Base-by-base conservation (phyloP, 306 rosid genomes). In the Lotus japonicus region DNA sequence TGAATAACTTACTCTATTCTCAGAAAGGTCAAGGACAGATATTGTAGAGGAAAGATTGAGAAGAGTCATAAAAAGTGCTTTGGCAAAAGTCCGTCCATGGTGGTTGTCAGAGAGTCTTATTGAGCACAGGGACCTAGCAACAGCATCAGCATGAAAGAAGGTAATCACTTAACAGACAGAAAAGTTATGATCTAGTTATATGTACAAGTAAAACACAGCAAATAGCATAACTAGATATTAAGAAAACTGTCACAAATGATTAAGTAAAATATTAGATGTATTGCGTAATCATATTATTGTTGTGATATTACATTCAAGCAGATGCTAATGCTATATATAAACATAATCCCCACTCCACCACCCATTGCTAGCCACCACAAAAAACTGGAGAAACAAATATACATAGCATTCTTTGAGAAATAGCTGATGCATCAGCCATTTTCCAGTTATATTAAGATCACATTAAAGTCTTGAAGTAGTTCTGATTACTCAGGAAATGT, bases 1-100 rank as follows among this genome's bases (percentile, higher is more conserved):
- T 48, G 72, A 74, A 53, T 49, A 73, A 72, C 92, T 83, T 79
- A 94, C 98, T 38, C 72, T 72, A 81, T 94, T 94, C 21, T 80
- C 92, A 64, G 98, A 88, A 73, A 94, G 94, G 77, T 94, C 97
- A 63, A 88, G 96, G 76, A 79, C 67, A 61, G 90, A 83, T 79
- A 88, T 79, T 83, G 77, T 21, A 67, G 96, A 88, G 6, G 92
- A 85, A 81, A 83, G 77, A 74, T 83, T 58, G 52, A 91, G 83
- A 82, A 94, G 91, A 45, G 84, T 79, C 49, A 12, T 58, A 53
- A 88, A 80, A 71, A 90, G 82, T 74, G 70, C 57, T 73, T 74
- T 81, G 28, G 90, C 97, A 59, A 85, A 88, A 70, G 79, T 76
- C 35, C 77, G 61, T 21, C 92, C 87, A 46, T 85, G 84, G 79